Conservation (phyloP, 257 asterid species). For the Solanum chmielewskii region DNA sequence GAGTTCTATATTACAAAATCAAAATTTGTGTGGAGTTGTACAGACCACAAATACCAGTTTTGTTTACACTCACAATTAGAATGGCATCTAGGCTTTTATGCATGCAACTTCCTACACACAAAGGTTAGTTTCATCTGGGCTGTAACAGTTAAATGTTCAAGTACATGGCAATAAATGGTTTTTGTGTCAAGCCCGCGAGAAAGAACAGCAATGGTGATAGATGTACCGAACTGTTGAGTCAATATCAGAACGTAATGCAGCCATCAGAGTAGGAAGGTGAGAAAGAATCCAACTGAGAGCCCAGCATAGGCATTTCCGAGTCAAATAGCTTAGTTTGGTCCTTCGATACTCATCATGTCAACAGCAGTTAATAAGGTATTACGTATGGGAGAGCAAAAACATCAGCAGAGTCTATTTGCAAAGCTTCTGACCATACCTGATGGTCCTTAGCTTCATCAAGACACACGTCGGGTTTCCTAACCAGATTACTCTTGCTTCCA, state of each 20-base stretch:
- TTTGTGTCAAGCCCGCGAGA: neutral
- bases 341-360: neutral
- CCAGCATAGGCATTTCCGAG: neutral
- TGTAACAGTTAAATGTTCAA: neutral
- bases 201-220: neutral
- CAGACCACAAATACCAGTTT: constrained; percentile 19
- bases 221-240: neutral
- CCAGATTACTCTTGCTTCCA: neutral
- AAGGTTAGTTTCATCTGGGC: constrained; percentile 7
- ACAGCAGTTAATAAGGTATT: constrained; percentile 49
- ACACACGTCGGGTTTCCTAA: neutral
- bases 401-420: constrained; percentile 49
- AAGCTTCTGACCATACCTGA: constrained; percentile 56
- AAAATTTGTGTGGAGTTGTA: constrained; percentile 30
- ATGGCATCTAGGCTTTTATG: constrained; percentile 4
- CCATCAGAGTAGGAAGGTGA: neutral
- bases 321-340: neutral
- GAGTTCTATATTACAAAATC: constrained; percentile 40
- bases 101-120: neutral
- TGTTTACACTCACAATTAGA: constrained; percentile 12
- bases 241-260: neutral
- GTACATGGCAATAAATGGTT: neutral
- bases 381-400: constrained; percentile 65
- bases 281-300: neutral
- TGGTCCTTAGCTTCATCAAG: constrained; percentile 4